Percentiles rank a stretch among this genome's conserved stretches.
These are phyloP conservation scores for Jamesozyma jinghongensis DNA, from an alignment of 805 yeast species.

Conservation along the genomic window DNA sequence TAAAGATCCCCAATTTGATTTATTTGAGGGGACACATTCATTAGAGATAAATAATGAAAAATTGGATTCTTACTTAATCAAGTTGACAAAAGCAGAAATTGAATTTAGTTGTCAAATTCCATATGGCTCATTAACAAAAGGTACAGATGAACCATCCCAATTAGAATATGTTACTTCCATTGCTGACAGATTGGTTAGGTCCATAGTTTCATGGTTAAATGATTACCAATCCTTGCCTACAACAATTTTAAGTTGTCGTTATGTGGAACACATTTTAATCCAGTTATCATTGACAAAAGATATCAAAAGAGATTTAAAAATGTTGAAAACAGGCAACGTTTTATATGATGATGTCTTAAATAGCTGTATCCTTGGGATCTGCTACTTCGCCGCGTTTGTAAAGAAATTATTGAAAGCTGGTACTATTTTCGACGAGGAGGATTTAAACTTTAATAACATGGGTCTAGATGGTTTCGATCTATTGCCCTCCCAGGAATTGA, in stretches of 20 bases:
- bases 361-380: conserved; percentile 42
- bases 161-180: conserved; percentile 40
- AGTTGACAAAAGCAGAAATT: conserved; percentile 36
- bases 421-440: conserved; percentile 69
- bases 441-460: conserved; percentile 56
- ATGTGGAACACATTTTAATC: conserved; percentile 51
- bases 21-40: conserved; percentile 82
- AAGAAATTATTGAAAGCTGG: conserved; percentile 42
- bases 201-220: conserved; percentile 63
- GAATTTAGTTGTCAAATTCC: conserved; percentile 35
- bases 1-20: conserved; percentile 49
- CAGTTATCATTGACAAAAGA: conserved; percentile 29
- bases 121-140: conserved; percentile 5
- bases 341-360: conserved; percentile 45
- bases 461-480: conserved; percentile 37
- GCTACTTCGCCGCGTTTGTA: conserved; percentile 43
- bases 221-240: conserved; percentile 63
- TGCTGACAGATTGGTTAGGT: conserved; percentile 44
- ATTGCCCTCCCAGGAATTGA: conserved; percentile 13
- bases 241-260: conserved; percentile 66
- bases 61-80: conserved; percentile 71
- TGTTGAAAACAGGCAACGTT: conserved; percentile 17
- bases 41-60: conserved; percentile 63
- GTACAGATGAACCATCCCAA: conserved; percentile 23
- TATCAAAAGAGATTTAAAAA: background rate